Evolutionary conservation across 805 yeast species (phyloP), one percentile per base, ranked within the genome.

Genomic region (Starmerella sirachaensis): DNA sequence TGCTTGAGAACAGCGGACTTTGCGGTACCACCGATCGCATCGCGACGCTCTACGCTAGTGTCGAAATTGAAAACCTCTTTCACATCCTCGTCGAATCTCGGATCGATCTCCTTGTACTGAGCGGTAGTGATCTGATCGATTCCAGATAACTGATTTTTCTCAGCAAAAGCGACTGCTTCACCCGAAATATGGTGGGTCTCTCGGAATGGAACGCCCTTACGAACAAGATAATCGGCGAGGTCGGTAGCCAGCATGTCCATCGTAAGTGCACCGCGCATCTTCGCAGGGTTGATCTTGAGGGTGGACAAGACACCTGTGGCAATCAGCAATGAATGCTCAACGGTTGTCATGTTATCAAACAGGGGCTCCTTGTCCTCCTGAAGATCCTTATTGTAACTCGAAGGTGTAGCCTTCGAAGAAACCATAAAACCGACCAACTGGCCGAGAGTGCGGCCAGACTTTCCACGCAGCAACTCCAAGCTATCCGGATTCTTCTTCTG

Each of bases 211-310:
- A 91, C 98, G 43, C 98, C 98, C 61, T 79, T 86, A 65, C 95
- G 78, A 35, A 91, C 99, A 48, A 91, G 69, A 60, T 91, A 91
- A 60, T 91, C 99, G 28, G 99, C 99, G 51, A 91, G 70, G 59
- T 91, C 99, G 22, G 99, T 91, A 16, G 98, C 98, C 52, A 91
- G 72, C 98, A 91, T 91, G 62, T 91, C 98, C 94, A 88, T 88
- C 20, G 97, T 86, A 53, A 91, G 71, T 0, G 97, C 88, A 30
- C 70, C 75, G 51, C 68, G 71, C 98, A 91, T 91, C 50, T 69
- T 76, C 37, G 72, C 78, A 46, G 70, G 68, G 51, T 80, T 69
- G 49, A 86, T 81, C 29, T 59, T 56, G 52, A 91, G 69, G 2
- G 98, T 91, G 3, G 96, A 84, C 32, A 91, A 68, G 6, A 91